Evolutionary conservation across 2,329 filamentous ascomycete species (phyloP).

Genomic region (Cryphonectria radicalis): DNA sequence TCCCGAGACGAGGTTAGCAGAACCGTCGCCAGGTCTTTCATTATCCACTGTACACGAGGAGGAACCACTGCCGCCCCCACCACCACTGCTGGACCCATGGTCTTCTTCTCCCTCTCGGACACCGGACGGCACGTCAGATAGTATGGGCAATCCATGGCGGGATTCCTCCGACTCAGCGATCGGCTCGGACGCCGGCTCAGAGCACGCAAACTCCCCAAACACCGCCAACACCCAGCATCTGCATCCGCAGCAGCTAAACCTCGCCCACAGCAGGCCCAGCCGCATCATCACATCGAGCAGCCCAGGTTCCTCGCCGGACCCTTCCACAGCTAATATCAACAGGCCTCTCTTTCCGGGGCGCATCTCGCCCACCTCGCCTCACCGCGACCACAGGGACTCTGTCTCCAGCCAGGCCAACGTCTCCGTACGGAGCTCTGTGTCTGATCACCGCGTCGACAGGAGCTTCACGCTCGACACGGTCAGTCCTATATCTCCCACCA

Average conservation of each 20-base stretch:
- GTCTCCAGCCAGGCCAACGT: neutral
- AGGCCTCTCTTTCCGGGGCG: neutral
- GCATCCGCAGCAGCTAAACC: neutral
- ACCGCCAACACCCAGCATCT: neutral
- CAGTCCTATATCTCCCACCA: constrained; percentile 9
- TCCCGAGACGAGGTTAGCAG: neutral
- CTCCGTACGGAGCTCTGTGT: constrained; percentile 14
- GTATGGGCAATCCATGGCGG: neutral
- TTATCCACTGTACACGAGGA: constrained; percentile 2
- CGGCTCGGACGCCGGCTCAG: neutral
- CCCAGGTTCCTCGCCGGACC: neutral
- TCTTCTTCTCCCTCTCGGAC: neutral
- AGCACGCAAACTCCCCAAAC: neutral
- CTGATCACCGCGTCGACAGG: constrained; percentile 3
- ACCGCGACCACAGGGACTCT: neutral
- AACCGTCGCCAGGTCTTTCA: neutral
- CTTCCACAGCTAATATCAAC: neutral
- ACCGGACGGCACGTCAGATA: neutral
- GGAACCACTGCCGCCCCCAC: neutral
- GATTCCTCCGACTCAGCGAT: constrained; percentile 3
- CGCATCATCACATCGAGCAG: neutral
- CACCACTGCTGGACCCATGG: neutral
- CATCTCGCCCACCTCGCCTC: neutral
- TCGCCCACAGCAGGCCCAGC: constrained; percentile 13
- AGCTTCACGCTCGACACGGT: constrained; percentile 14